Conservation (phyloP, 1,284 basidiomycete genomes). For the Apiotrichum gracile region DNA sequence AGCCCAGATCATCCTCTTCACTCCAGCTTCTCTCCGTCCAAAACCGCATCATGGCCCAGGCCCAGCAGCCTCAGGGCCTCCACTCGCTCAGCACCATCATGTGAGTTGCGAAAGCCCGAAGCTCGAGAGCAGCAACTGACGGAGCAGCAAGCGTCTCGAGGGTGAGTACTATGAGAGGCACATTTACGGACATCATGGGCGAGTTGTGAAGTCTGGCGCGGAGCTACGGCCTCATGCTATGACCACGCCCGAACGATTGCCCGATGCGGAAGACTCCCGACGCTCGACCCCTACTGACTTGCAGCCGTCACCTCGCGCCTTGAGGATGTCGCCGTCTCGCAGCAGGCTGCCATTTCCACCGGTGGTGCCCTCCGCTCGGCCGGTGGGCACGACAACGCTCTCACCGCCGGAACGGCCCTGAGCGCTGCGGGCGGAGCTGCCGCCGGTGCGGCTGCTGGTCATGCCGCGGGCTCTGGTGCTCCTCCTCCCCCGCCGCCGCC, state of each 20-base stretch:
- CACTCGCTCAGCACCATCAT: slow-evolving; percentile 43
- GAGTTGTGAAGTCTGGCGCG: too few species aligned
- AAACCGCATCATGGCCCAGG: slow-evolving; percentile 17
- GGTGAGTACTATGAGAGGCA: slow-evolving; percentile 62
- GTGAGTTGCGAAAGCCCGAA: slow-evolving; percentile 21
- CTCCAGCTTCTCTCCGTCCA: neutral
- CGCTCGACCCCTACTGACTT: slow-evolving; percentile 6
- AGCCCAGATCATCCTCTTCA: neutral
- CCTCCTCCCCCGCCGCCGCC: slow-evolving; percentile 49
- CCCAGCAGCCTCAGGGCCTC: slow-evolving; percentile 28
- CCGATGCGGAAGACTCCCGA: too few species aligned
- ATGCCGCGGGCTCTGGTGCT: slow-evolving; percentile 30
- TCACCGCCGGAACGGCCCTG: slow-evolving; percentile 28
- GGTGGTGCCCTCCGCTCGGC: slow-evolving; percentile 26
- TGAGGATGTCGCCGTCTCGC: slow-evolving; percentile 73
- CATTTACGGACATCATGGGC: too few species aligned
- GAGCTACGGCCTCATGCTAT: too few species aligned
- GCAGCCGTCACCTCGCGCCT: slow-evolving; percentile 89
- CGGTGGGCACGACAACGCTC: slow-evolving; percentile 35
- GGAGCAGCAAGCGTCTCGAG: slow-evolving; percentile 43
- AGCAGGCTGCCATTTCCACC: slow-evolving; percentile 26
- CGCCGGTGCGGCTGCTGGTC: slow-evolving; percentile 31
- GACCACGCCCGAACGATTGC: too few species aligned
- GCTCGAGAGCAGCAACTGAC: neutral
- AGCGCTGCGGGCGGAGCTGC: slow-evolving; percentile 42